Percentiles rank a stretch among this genome's conserved stretches.
These are phyloP conservation scores for Amphibolis antarctica DNA, from an alignment of 106 monocot genomes.

Conservation along the genomic window DNA sequence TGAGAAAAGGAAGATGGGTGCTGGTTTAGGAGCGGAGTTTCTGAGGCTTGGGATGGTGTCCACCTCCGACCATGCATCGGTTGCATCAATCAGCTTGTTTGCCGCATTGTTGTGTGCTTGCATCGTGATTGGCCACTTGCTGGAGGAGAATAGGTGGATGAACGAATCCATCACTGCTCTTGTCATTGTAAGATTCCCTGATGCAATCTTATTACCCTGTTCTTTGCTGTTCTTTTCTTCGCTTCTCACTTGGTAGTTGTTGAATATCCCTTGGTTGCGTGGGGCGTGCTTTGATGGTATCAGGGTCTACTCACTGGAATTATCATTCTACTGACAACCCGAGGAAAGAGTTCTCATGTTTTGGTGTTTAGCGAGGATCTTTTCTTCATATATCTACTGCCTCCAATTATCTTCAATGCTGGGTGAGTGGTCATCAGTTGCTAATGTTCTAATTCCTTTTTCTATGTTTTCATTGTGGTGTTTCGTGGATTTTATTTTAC, in stretches of 20 bases:
- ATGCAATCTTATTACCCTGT: not conserved
- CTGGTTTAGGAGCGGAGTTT: conserved; percentile 27
- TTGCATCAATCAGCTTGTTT: conserved; percentile 74
- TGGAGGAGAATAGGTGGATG: conserved; percentile 89
- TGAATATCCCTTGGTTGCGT: not conserved
- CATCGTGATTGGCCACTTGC: conserved; percentile 86
- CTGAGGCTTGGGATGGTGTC: conserved; percentile 25
- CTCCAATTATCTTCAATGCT: conserved; percentile 96
- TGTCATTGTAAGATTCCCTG: conserved; percentile 37
- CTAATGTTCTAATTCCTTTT: too few species aligned
- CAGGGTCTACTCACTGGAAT: conserved; percentile 76
- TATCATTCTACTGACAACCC: conserved; percentile 61
- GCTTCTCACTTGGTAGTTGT: not conserved
- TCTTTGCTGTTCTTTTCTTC: not conserved
- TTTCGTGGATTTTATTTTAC: too few species aligned
- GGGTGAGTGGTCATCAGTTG: conserved; percentile 32
- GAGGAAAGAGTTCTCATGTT: conserved; percentile 77
- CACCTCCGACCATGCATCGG: conserved; percentile 71
- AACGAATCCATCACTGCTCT: conserved; percentile 95
- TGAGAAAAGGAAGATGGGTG: conserved; percentile 2
- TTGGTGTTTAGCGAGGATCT: conserved; percentile 92
- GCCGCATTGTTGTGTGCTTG: conserved; percentile 69
- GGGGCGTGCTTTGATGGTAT: not conserved
- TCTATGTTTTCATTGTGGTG: too few species aligned
- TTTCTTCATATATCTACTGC: conserved; percentile 92